Percentiles rank a stretch among this genome's conserved stretches.
Conservation (phyloP, 164 flowering plant genomes). For the Buxus sempervirens region DNA sequence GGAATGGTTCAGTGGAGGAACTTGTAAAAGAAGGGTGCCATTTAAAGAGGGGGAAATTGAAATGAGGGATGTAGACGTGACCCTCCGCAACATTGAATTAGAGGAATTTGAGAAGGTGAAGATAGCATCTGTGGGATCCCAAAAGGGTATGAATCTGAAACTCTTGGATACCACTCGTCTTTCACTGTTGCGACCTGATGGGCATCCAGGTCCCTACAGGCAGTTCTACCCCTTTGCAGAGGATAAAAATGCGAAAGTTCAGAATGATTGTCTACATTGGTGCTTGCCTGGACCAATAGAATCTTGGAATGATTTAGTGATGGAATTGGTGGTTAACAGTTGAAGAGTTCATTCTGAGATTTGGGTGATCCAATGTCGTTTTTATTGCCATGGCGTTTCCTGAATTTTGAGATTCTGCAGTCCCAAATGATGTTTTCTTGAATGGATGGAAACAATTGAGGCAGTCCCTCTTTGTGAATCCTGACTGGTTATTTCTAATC, state of each 20-base stretch:
- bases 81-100: slow-evolving; percentile 53
- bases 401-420: neutral
- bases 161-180: slow-evolving; percentile 62
- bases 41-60: slow-evolving; percentile 61
- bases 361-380: neutral
- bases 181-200: slow-evolving; percentile 71
- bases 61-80: slow-evolving; percentile 35
- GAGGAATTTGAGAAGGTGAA: slow-evolving; percentile 48
- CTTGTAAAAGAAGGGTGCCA: slow-evolving; percentile 55
- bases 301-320: slow-evolving; percentile 72
- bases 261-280: slow-evolving; percentile 88
- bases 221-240: slow-evolving; percentile 60
- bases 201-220: slow-evolving; percentile 89
- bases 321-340: slow-evolving; percentile 50
- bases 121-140: slow-evolving; percentile 39
- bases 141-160: slow-evolving; percentile 46
- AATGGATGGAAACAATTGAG: neutral
- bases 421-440: neutral
- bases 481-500: neutral
- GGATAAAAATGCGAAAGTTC: slow-evolving; percentile 41
- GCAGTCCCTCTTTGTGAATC: neutral
- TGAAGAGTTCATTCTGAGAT: slow-evolving; percentile 12
- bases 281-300: slow-evolving; percentile 93
- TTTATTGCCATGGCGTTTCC: neutral
- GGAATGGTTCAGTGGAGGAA: slow-evolving; percentile 87